phyloP scores from a whole-genome alignment of 169 alveolate genomes.

The Amoebophrya sp. region DNA sequence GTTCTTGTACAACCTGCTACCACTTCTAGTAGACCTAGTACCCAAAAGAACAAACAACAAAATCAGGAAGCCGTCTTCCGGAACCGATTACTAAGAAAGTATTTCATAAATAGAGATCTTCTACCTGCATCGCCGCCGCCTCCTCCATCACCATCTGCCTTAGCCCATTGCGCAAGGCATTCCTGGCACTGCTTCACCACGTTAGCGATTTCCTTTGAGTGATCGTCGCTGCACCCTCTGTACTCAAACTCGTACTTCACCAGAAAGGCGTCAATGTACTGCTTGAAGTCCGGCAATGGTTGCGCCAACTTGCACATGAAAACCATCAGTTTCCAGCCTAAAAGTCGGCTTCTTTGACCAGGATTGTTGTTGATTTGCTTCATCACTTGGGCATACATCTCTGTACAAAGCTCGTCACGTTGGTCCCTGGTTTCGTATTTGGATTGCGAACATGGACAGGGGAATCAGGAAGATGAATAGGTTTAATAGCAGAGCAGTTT shows the following conservation, averaged over 20 bases:
- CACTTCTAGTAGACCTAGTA: no score
- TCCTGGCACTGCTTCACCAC: constrained; percentile 21
- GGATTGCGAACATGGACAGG: no score
- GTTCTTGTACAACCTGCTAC: no score
- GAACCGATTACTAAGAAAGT: no score
- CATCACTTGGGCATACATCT: constrained; percentile 20
- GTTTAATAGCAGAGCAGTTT: no score
- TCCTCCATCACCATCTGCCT: background rate
- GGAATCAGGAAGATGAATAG: no score
- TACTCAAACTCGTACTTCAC: background rate
- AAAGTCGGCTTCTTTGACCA: background rate
- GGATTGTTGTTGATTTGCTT: background rate
- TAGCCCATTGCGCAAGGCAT: background rate
- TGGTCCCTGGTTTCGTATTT: no score
- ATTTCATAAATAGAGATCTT: no score
- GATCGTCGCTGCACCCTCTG: background rate
- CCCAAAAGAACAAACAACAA: no score
- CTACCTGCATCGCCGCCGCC: background rate
- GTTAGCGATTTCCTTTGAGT: background rate
- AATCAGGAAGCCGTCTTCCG: no score
- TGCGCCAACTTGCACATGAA: constrained; percentile 21
- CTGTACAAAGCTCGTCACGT: background rate
- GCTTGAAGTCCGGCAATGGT: background rate
- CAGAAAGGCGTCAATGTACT: background rate
- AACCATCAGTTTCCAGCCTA: background rate